Percentiles rank a stretch among this genome's conserved stretches.
Evolutionary conservation across 2,329 filamentous ascomycete genomes (phyloP).

Genomic region (Fonsecaea erecta): DNA sequence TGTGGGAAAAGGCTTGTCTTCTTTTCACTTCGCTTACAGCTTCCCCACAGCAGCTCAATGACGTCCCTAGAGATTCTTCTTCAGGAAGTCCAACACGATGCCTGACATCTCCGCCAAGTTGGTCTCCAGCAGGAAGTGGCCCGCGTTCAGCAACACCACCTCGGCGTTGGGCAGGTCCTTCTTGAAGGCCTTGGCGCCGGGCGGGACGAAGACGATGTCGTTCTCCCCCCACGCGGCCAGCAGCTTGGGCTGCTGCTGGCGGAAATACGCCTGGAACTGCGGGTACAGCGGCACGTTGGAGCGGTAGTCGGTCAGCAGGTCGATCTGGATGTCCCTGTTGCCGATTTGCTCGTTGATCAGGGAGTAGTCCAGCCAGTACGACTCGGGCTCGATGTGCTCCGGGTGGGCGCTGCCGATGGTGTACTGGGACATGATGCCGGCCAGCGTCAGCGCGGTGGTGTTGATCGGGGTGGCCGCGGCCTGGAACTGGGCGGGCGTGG

Average conservation of each 20-base stretch:
- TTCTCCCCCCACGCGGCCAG: slow-evolving; percentile 63
- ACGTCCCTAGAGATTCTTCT: slow-evolving; percentile 3
- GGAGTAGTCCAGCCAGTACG: slow-evolving; percentile 57
- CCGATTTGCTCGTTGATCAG: slow-evolving; percentile 53
- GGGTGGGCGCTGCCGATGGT: slow-evolving; percentile 28
- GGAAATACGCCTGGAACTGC: slow-evolving; percentile 60
- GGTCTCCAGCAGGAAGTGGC: slow-evolving; percentile 59
- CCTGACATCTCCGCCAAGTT: slow-evolving; percentile 43
- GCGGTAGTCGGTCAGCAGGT: slow-evolving; percentile 62
- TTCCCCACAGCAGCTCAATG: neutral
- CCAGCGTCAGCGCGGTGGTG: slow-evolving; percentile 45
- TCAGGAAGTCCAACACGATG: slow-evolving; percentile 45
- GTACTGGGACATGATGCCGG: slow-evolving; percentile 44
- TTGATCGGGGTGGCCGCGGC: slow-evolving; percentile 42
- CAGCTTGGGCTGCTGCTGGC: slow-evolving; percentile 55
- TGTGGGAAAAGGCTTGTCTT: no score
- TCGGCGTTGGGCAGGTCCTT: slow-evolving; percentile 55
- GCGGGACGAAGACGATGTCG: slow-evolving; percentile 51
- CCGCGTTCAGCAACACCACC: slow-evolving; percentile 58
- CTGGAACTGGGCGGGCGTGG: slow-evolving; percentile 48
- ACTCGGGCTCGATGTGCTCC: slow-evolving; percentile 23
- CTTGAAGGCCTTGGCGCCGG: slow-evolving; percentile 60
- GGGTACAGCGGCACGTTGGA: slow-evolving; percentile 60
- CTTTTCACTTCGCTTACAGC: neutral
- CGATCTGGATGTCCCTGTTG: slow-evolving; percentile 59